Base-by-base conservation (phyloP, 805 yeast species). In the Candida mattraensis region DNA sequence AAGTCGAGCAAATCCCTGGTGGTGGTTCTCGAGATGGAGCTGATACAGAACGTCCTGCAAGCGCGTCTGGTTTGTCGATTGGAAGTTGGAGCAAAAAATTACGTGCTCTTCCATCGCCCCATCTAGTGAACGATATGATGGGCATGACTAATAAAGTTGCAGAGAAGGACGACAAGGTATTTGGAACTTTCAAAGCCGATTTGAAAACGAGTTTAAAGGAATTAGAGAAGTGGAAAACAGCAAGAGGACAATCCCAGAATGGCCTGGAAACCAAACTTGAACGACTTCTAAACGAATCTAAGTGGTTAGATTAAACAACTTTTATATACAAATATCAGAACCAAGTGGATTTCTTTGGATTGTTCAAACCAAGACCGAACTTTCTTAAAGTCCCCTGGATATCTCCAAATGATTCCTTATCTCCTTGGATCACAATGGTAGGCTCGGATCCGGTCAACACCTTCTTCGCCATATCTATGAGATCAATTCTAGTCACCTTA, bases 391-490 rank as follows among this genome's bases (percentile, higher is more conserved):
- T 77, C 9, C 63, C 73, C 16, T 76, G 76, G 13, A 91, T 80
- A 58, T 93, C 96, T 9, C 97, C 97, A 61, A 89, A 87, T 9
- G 76, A 64, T 27, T 80, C 88, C 53, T 94, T 74, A 35, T 83
- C 79, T 36, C 98, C 98, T 67, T 87, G 95, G 69, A 87, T 76
- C 6, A 88, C 93, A 19, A 88, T 69, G 1, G 96, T 84, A n/a
- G 97, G 93, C 42, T 66, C 69, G 17, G 76, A 70, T 5, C 91
- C 86, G 0, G 88, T 82, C 26, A 91, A 67, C 1, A 93, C 78
- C 41, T 80, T 73, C 49, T 73, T 73, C 3, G 96, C 95, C 1
- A 87, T 88, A 9, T 78, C 65, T 38, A 72, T 74, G 28, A 93
- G 70, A 56, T 91, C 96, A 5, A 63, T 64, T 3, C 78, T 71